Evolutionary conservation across 208 protist genomes (phyloP).

Genomic region (Crithidia brevicula): DNA sequence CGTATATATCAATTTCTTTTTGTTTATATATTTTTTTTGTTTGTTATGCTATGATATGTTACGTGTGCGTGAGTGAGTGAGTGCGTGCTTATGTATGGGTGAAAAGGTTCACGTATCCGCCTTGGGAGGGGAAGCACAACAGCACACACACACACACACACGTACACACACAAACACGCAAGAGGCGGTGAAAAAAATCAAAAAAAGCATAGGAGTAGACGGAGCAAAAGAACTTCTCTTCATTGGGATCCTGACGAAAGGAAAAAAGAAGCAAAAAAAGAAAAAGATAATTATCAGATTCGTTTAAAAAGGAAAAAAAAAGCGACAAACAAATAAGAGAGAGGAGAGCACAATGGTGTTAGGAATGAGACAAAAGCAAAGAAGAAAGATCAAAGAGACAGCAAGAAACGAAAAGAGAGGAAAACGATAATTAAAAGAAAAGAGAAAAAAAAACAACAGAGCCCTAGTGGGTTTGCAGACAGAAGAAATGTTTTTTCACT

Average conservation of each 20-base stretch:
- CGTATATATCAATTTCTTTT: too few species aligned
- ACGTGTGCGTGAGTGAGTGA: too few species aligned
- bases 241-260: background rate
- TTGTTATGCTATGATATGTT: too few species aligned
- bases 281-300: too few species aligned
- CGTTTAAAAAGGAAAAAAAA: too few species aligned
- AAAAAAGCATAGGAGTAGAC: background rate
- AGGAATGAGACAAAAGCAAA: background rate
- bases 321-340: background rate
- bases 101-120: too few species aligned
- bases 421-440: background rate
- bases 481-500: slow-evolving; percentile 7
- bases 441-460: background rate
- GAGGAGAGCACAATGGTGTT: background rate
- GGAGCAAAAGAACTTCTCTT: background rate
- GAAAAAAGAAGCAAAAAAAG: background rate
- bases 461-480: too few species aligned
- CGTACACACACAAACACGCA: too few species aligned
- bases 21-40: too few species aligned
- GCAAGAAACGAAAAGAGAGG: background rate
- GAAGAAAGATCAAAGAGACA: background rate
- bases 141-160: too few species aligned
- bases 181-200: background rate
- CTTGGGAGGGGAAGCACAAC: too few species aligned
- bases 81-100: too few species aligned